These are phyloP conservation scores for Phytopythium kandeliae DNA, from an alignment of 352 stramenopile genomes.

Conservation along the genomic window DNA sequence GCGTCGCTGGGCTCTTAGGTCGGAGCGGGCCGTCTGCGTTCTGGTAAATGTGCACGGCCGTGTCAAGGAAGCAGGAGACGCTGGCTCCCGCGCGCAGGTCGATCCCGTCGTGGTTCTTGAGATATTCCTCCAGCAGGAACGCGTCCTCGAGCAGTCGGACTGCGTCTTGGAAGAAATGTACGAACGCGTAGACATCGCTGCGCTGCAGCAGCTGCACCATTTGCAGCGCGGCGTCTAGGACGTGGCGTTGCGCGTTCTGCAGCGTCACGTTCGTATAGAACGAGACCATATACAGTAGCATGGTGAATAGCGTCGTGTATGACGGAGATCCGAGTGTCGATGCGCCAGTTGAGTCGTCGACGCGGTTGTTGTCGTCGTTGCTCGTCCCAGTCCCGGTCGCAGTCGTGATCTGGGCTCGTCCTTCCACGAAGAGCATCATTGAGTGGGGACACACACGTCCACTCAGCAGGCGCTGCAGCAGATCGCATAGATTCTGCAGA, in stretches of 20 bases:
- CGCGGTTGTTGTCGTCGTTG: neutral
- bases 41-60: constrained; percentile 60
- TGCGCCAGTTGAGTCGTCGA: neutral
- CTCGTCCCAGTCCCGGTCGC: neutral
- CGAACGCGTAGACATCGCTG: constrained; percentile 47
- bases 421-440: constrained; percentile 50
- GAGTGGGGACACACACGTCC: constrained; percentile 51
- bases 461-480: constrained; percentile 40
- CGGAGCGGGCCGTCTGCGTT: constrained; percentile 45
- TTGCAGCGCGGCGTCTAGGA: constrained; percentile 39
- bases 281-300: constrained; percentile 72
- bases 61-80: constrained; percentile 49
- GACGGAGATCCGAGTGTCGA: constrained; percentile 21
- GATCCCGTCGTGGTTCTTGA: constrained; percentile 22
- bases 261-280: constrained; percentile 52
- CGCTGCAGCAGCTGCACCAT: constrained; percentile 51
- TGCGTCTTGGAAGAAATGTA: constrained; percentile 63
- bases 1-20: constrained; percentile 16
- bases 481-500: constrained; percentile 49
- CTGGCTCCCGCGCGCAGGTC: constrained; percentile 15
- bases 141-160: constrained; percentile 49
- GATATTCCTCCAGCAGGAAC: constrained; percentile 42
- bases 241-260: constrained; percentile 28
- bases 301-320: constrained; percentile 46
- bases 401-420: neutral